A percentile compares a stretch with the other conserved stretches of the same genome.
Evolutionary conservation across 208 protist species (phyloP).

Genomic region (Endotrypanum monterogeii): DNA sequence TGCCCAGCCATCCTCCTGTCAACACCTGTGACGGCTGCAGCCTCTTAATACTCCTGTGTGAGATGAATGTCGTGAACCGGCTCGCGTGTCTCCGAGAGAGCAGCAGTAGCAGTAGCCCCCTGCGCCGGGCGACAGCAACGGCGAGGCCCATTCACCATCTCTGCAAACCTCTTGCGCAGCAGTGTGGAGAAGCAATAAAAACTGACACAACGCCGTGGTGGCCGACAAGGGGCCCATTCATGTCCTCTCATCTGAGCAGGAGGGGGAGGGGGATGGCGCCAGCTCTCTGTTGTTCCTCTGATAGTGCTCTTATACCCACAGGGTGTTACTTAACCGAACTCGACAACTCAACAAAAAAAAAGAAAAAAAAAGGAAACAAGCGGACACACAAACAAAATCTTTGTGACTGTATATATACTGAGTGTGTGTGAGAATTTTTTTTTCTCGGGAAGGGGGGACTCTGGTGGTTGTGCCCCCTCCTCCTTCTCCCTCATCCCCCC

Average conservation of each 20-base stretch:
- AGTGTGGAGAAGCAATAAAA: neutral
- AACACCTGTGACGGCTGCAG: neutral
- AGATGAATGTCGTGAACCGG: neutral
- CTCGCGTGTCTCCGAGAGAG: neutral
- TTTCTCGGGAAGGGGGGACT: too few relatives aligned
- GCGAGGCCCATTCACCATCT: neutral
- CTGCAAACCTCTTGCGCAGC: neutral
- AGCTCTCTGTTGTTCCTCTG: neutral
- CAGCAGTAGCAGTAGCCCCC: neutral
- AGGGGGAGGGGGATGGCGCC: neutral
- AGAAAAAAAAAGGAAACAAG: slow-evolving; percentile 1
- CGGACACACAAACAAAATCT: neutral
- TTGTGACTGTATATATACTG: neutral
- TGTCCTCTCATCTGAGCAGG: neutral
- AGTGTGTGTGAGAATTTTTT: too few relatives aligned
- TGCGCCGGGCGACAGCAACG: neutral
- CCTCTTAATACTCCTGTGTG: neutral
- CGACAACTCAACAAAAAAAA: neutral
- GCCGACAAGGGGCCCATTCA: neutral
- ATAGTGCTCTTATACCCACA: neutral
- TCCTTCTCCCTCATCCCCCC: too few relatives aligned
- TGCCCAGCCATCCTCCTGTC: neutral
- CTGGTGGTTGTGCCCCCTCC: too few relatives aligned
- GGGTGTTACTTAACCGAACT: slow-evolving; percentile 17
- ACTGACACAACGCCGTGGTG: neutral